These are phyloP conservation scores for Aspergillus pseudoviridinutans DNA, from an alignment of 2,329 filamentous ascomycete genomes.

Conservation along the genomic window DNA sequence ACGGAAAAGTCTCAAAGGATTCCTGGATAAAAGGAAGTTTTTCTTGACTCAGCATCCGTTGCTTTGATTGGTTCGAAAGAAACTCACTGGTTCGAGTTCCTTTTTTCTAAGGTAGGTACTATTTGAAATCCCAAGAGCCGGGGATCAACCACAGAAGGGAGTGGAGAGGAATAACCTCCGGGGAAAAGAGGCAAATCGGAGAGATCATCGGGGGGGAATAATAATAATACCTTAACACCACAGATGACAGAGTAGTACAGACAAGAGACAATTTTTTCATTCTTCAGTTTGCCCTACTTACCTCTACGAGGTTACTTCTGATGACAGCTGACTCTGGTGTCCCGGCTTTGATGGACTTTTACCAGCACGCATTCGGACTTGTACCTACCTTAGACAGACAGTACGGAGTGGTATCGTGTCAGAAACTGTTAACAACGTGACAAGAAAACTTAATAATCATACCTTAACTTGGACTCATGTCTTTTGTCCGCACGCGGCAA, in stretches of 20 bases:
- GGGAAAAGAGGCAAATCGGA: neutral
- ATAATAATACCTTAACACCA: neutral
- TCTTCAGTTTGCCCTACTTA: too few relatives aligned
- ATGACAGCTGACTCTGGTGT: neutral
- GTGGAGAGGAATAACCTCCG: neutral
- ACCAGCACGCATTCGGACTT: too few relatives aligned
- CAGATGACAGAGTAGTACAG: neutral
- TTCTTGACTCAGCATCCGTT: neutral
- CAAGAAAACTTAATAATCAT: neutral
- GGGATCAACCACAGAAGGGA: neutral
- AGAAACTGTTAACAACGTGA: neutral
- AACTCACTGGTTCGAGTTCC: neutral
- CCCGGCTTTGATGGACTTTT: too few relatives aligned
- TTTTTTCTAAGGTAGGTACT: neutral
- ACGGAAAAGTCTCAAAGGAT: neutral
- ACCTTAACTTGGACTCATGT: neutral
- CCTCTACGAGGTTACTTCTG: neutral
- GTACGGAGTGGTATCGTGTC: neutral
- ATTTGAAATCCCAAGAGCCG: neutral
- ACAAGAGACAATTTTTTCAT: neutral
- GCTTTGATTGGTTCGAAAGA: conserved; percentile 2
- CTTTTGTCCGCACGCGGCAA: neutral
- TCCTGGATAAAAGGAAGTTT: conserved; percentile 19
- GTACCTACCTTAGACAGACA: too few relatives aligned
- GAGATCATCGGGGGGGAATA: neutral